These are phyloP conservation scores for Lasiodiplodia theobromae DNA, from an alignment of 2,329 filamentous ascomycete genomes.

Conservation along the genomic window DNA sequence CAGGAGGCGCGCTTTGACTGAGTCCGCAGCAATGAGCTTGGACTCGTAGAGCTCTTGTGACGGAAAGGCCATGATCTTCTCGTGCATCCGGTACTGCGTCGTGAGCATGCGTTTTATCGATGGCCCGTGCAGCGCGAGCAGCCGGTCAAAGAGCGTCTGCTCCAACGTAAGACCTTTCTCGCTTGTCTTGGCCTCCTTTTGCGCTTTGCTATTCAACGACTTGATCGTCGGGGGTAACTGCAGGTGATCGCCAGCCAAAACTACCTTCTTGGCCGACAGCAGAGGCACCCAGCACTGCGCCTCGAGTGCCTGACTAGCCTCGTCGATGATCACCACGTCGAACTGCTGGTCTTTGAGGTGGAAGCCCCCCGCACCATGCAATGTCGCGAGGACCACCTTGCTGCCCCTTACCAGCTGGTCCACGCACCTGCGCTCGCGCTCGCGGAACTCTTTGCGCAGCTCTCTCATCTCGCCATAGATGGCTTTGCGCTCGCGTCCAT, in stretches of 20 bases:
- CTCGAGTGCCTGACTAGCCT: slow-evolving; percentile 93
- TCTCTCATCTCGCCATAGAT: slow-evolving; percentile 88
- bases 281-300: slow-evolving; percentile 97
- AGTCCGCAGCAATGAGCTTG: slow-evolving; percentile 79
- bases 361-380: slow-evolving; percentile 88
- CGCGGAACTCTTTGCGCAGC: slow-evolving; percentile 84
- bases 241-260: slow-evolving; percentile 92
- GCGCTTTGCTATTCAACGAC: slow-evolving; percentile 61
- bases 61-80: slow-evolving; percentile 93
- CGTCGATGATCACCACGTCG: slow-evolving; percentile 94
- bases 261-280: slow-evolving; percentile 77
- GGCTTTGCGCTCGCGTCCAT: slow-evolving; percentile 76
- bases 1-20: slow-evolving; percentile 77
- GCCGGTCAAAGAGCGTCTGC: slow-evolving; percentile 89
- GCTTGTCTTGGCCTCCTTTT: slow-evolving; percentile 35
- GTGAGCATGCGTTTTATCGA: slow-evolving; percentile 93
- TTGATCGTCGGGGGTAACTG: slow-evolving; percentile 96
- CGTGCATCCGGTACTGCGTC: slow-evolving; percentile 98
- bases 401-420: slow-evolving; percentile 75
- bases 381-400: slow-evolving; percentile 87
- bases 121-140: slow-evolving; percentile 80
- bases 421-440: slow-evolving; percentile 83
- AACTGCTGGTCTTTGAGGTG: slow-evolving; percentile 83
- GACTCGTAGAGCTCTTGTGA: slow-evolving; percentile 87
- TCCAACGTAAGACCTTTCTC: slow-evolving; percentile 70